Evolutionary conservation across 768 basidiomycete species (phyloP).

Genomic region (Coprinopsis cinerea): DNA sequence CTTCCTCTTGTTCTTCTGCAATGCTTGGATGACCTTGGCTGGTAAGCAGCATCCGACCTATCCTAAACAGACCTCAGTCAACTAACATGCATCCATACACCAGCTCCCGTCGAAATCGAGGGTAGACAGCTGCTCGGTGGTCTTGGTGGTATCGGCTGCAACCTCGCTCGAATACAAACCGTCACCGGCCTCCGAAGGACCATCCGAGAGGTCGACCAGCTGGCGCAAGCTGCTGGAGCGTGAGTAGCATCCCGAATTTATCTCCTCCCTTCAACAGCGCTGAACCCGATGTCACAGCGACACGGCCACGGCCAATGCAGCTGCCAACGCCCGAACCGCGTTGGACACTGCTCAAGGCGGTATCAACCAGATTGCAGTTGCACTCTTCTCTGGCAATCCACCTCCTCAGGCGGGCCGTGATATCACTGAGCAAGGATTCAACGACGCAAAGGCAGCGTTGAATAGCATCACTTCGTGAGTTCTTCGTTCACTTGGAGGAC

Average conservation of each 20-base stretch:
- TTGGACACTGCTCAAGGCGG: slow-evolving; percentile 19
- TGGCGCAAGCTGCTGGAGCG: slow-evolving; percentile 15
- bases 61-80: not conserved
- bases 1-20: not conserved
- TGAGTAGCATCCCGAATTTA: slow-evolving; percentile 6
- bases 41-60: not conserved
- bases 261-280: not conserved
- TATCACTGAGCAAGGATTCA: slow-evolving; percentile 17
- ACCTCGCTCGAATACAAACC: slow-evolving; percentile 20
- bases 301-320: slow-evolving; percentile 16
- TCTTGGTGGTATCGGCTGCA: slow-evolving; percentile 15
- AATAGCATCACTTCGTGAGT: slow-evolving; percentile 20
- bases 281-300: slow-evolving; percentile 13
- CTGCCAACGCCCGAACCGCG: slow-evolving; percentile 17
- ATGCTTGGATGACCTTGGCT: not conserved
- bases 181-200: slow-evolving; percentile 19
- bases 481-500: not conserved
- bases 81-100: not conserved
- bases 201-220: slow-evolving; percentile 16
- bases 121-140: slow-evolving; percentile 7
- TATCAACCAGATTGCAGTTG: slow-evolving; percentile 20
- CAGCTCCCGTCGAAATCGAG: slow-evolving; percentile 6
- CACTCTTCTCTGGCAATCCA: slow-evolving; percentile 15
- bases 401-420: slow-evolving; percentile 21
- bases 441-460: slow-evolving; percentile 17